Evolutionary conservation across 805 yeast genomes (phyloP), one percentile per base, ranked within the genome.

Genomic region (Yarrowia phangngaensis): DNA sequence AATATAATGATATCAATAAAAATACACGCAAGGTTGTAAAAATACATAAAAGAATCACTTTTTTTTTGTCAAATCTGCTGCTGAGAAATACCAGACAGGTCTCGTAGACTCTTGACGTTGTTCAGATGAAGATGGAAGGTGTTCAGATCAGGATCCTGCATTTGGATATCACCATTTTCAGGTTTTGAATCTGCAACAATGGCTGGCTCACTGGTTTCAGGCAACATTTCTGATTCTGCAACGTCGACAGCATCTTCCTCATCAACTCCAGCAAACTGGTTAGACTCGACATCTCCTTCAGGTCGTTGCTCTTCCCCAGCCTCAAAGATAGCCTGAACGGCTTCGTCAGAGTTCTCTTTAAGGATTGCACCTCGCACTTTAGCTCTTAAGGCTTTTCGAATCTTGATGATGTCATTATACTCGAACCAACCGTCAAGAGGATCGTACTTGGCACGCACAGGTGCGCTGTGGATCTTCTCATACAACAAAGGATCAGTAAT

Each of bases 341-440:
- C 14, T 23, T 45, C 38, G n/a, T 22, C 38, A 11, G 32, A 19
- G 27, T 35, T n/a, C 20, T 45, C 34, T 16, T 36, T 22, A 19
- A 30, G 30, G 20, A 35, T 30, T 3, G 41, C 16, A 4, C 34
- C 51, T 12, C 40, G 34, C 14, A 51, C 26, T 20, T 87, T 88
- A 57, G 83, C 82, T 56, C 86, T 73, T 52, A 87, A 73, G 14
- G 89, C 73, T 41, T 79, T 70, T 56, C 96, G 72, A 3, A 87
- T 66, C 20, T 79, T 78, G 20, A 75, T 73, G 58, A 87, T 70
- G 3, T 80, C 77, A 32, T 77, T 71, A 53, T 73, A 75, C 47
- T 73, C 73, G 53, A 77, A 74, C 97, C 97, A 90, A 1, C 97
- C 97, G 50, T 81, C 83, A 38, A 75, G 74, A 51, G 74, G 76